Evolutionary conservation across 371 early-diverging fungal genomes (phyloP), one percentile per base, ranked within the genome.

Genomic region (Mucor velutinosus): DNA sequence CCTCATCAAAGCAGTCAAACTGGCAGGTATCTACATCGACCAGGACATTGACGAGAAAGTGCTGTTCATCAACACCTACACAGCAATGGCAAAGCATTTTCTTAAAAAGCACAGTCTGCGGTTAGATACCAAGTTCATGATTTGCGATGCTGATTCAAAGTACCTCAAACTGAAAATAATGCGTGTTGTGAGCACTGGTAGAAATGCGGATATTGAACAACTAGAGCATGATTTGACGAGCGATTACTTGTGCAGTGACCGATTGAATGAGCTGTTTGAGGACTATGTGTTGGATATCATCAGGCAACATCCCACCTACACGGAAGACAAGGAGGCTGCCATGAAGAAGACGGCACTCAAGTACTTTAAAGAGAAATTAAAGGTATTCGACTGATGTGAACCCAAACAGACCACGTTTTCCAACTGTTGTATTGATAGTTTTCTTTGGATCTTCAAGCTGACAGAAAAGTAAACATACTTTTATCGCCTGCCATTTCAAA

Each of bases 31-130:
- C 23, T 51, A 55, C 23, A 25, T n/a, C 17, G 67, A 60, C 1
- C 43, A 30, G 2, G 62, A 67, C 30, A 39, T 61, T 61, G 56
- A 21, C 5, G 67, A 67, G n/a, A 67, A 67, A n/a, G n/a, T 47
- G 21, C 33, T 67, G 21, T 67, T 61, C 43, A 41, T 67, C 7
- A 62, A 67, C 23, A 55, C 30, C 41, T 67, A 67, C 25, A 43
- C 30, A 1, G 61, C 62, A 23, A 61, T 67, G 55, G 53, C 67
- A 8, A 67, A 53, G n/a, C 53, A 62, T 21, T 43, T 67, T 30
- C 17, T 67, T 14, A 53, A 56, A 7, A 67, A 35, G 7, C 30
- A 51, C 55, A 7, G 41, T 8, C 35, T 33, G 0, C 29, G 19
- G 15, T 4, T 51, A 8, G 32, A 39, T 3, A 45, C 43, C 43